Conservation (phyloP, 768 basidiomycete genomes). For the Auricularia heimuer region DNA sequence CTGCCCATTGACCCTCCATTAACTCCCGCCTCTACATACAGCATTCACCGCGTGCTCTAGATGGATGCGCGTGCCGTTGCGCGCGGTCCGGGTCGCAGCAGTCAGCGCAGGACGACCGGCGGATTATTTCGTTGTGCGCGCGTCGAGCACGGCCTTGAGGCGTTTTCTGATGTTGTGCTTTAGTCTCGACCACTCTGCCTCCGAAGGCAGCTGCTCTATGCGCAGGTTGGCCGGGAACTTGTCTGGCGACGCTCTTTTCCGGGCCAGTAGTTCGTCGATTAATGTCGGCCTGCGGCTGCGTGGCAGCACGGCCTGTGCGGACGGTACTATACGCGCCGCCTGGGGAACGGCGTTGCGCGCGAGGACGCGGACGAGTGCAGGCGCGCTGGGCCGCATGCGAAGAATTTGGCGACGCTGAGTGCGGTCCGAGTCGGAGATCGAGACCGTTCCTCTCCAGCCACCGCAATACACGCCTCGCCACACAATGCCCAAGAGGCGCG, state of each 20-base stretch:
- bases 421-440: neutral
- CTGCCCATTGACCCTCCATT: conserved; percentile 6
- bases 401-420: neutral
- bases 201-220: conserved; percentile 36
- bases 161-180: conserved; percentile 28
- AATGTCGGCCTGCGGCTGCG: conserved; percentile 19
- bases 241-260: conserved; percentile 28
- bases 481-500: conserved; percentile 2
- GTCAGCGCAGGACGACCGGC: no score
- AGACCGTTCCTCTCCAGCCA: neutral
- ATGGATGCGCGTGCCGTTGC: no score
- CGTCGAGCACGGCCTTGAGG: conserved; percentile 25
- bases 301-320: conserved; percentile 6
- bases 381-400: conserved; percentile 24
- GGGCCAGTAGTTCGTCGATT: conserved; percentile 32
- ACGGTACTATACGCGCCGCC: neutral
- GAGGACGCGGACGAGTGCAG: conserved; percentile 29
- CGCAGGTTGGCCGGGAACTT: conserved; percentile 42
- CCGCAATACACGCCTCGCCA: neutral
- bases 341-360: conserved; percentile 24
- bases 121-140: neutral
- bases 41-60: no score
- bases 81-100: no score
- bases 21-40: no score
- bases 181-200: conserved; percentile 30